These are phyloP conservation scores for Viola pubescens DNA, from an alignment of 441 rosid species.

Conservation along the genomic window DNA sequence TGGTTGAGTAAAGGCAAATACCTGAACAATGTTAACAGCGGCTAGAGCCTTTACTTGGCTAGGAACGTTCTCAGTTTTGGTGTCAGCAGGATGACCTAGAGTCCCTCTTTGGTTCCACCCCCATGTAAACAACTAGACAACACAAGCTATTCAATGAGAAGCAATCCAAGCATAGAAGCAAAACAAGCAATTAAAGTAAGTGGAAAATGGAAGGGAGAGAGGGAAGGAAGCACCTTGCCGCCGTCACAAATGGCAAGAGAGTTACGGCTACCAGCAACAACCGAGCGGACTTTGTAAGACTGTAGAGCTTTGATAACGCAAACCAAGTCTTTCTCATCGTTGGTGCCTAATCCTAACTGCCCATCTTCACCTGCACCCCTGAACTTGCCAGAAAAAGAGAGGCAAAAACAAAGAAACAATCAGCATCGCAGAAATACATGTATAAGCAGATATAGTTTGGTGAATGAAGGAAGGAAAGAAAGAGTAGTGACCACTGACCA, in stretches of 20 bases:
- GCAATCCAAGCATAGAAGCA: constrained; percentile 5
- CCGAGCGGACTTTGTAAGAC: constrained; percentile 57
- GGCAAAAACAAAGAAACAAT: constrained; percentile 4
- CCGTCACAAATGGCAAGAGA: constrained; percentile 95
- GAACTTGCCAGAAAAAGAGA: constrained; percentile 9
- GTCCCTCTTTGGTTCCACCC: constrained; percentile 99
- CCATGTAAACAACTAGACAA: constrained; percentile 94
- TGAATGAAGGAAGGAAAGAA: no score
- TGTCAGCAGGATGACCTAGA: constrained; percentile 86
- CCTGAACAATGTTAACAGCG: constrained; percentile 79
- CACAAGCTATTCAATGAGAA: not conserved
- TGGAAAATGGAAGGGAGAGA: not conserved
- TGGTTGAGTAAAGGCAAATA: no score
- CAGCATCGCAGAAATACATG: no score
- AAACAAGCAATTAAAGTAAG: not conserved
- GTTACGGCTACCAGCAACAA: constrained; percentile 95
- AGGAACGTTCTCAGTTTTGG: constrained; percentile 80
- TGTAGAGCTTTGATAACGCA: constrained; percentile 63
- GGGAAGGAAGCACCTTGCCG: constrained; percentile 71
- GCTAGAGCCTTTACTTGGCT: constrained; percentile 82
- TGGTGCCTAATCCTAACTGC: constrained; percentile 74
- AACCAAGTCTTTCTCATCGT: constrained; percentile 78
- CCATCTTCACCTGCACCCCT: constrained; percentile 99
- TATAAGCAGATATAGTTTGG: no score
- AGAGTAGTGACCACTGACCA: no score